Percentiles rank a stretch among this genome's conserved stretches.
phyloP scores from a whole-genome alignment of 257 asterid species.

The Coffea eugenioides region DNA sequence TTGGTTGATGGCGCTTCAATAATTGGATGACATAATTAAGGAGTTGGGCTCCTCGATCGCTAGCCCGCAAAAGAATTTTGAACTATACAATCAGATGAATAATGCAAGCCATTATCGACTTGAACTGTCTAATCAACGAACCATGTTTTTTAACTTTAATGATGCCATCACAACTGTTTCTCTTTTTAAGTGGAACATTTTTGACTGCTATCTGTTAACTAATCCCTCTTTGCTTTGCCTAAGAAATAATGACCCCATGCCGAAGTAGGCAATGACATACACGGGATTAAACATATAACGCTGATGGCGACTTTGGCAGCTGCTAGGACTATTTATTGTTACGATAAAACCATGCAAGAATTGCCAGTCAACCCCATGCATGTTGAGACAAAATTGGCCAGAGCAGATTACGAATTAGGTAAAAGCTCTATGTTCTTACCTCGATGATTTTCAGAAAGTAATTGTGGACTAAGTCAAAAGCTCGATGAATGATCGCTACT shows the following conservation, averaged over 20 bases:
- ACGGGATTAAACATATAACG: background rate
- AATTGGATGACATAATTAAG: constrained; percentile 11
- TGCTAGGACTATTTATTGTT: background rate
- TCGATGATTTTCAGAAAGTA: background rate
- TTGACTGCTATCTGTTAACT: constrained; percentile 4
- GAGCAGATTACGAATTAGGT: background rate
- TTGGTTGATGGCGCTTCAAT: constrained; percentile 10
- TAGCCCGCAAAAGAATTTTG: background rate
- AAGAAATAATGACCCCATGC: background rate
- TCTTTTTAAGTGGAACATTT: constrained; percentile 1
- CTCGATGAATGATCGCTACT: background rate
- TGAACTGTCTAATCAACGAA: constrained; percentile 25
- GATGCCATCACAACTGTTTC: background rate
- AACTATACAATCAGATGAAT: background rate
- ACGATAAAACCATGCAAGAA: constrained; percentile 5
- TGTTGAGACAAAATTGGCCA: background rate
- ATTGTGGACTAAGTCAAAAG: background rate
- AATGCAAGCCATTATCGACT: constrained; percentile 1
- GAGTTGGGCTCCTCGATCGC: background rate
- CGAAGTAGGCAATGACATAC: no score
- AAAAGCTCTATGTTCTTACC: background rate
- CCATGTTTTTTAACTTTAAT: background rate
- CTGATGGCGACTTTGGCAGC: background rate
- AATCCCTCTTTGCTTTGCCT: constrained; percentile 4
- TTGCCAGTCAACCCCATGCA: constrained; percentile 6